Base-by-base conservation (phyloP, 2,329 filamentous ascomycete genomes). In the Chaetothyriales sp. region DNA sequence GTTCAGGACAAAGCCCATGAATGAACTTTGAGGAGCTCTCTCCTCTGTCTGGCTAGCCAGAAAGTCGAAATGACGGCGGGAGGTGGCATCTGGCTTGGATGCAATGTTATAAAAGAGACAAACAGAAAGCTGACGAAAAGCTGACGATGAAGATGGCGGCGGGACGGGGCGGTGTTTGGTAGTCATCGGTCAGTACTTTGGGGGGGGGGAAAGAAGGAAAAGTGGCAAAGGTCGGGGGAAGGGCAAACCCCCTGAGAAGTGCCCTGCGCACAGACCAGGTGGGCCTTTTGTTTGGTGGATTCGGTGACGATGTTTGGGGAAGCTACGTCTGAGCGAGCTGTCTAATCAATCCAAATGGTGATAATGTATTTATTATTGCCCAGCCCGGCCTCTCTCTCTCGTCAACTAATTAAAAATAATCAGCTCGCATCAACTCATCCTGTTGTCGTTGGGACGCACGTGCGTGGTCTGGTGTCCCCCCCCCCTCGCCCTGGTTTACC, bases 401-500 rank as follows among this genome's bases (percentile, higher is more conserved):
- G 15, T 15, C 32, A 39, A 15, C 32, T 39, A 39, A 39, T 25
- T 25, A 25, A 25, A 3, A 25, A 3, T 25, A 25, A 25, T 25
- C 22, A 25, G 32, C 32, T 15, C 15, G 32, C 32, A 39, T 39
- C 32, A 15, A 15, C 32, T 39, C 32, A 39, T 15, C 32, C 32
- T 15, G 15, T 15, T 15, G 32, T 39, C 32, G 2, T 15, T 39
- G 32, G 22, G 22, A 39, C 12, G 12, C 32, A 10, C 32, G 32
- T 39, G 22, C 22, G 3, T 25, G 44, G n/a, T n/a, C n/a, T n/a
- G n/a, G n/a, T n/a, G n/a, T n/a, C n/a, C 18, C 18, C 32, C 18
- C 8, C 15, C 28, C 45, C 32, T 20, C 52, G 44, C 51, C 50
- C 51, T 51, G 26, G 42, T 53, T 49, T n/a, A n/a, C n/a, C n/a